Evolutionary conservation across 2,329 filamentous ascomycete species (phyloP), one percentile per base, ranked within the genome.

Genomic region (Fusarium sp.): DNA sequence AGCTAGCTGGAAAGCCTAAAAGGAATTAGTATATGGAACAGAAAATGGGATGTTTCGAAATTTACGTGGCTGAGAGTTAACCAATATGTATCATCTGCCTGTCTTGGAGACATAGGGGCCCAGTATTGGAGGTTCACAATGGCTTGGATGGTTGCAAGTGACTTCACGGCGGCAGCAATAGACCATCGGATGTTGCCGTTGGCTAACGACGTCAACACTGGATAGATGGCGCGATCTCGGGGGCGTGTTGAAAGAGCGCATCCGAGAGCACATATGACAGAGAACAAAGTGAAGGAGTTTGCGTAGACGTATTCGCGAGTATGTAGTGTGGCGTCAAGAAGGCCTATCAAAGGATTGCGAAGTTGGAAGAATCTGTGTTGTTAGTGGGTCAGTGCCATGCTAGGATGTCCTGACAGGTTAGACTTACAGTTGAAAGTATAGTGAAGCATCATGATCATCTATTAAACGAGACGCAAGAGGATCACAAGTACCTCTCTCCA

Each of bases 91-190:
- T 62, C 58, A 1, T 62, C 58, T 2, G 21, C 23, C n/a, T 62
- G 58, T 9, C 48, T 62, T 6, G 58, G 3, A 2, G 42, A 28
- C 6, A 62, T 21, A 2, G 58, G 48, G 1, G 48, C 49, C 58
- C 58, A 62, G 20, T 62, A 62, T 32, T 62, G 58, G 23, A 47
- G 26, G 6, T 40, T 54, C 15, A 62, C 43, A 10, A 62, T 62
- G 4, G 58, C 58, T 21, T 62, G 58, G 4, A 62, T 47, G 1
- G 42, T 62, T 5, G 58, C 26, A 3, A 62, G 56, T 1, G 58
- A 62, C 2, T 53, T 62, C 0, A 62, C 56, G 0, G 56, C 44
- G 2, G 48, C 24, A 2, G 58, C 58, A 19, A 62, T 62, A 12
- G 56, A 62, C 58, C 58, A 62, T 4, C 24, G 47, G 10, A 62